phyloP scores from a whole-genome alignment of 352 stramenopile genomes.

The Phytophthora boehmeriae region DNA sequence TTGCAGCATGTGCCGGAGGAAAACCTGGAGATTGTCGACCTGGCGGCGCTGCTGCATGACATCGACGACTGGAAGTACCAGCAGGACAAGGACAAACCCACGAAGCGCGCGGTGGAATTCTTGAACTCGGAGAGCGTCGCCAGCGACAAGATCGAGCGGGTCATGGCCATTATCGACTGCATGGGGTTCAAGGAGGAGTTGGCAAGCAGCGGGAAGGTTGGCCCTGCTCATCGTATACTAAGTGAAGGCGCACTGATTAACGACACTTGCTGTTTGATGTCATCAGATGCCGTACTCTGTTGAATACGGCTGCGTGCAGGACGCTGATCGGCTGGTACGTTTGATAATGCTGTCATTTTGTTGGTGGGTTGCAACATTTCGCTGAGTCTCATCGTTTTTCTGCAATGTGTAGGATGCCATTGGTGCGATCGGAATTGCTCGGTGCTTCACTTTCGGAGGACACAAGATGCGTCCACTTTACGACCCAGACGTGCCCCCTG shows the following conservation, averaged over 20 bases:
- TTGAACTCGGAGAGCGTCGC: constrained; percentile 56
- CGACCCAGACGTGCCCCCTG: constrained; percentile 61
- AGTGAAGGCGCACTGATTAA: background rate
- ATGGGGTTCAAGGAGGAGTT: constrained; percentile 90
- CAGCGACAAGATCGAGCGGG: constrained; percentile 55
- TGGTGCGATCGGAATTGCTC: constrained; percentile 90
- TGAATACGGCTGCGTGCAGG: constrained; percentile 89
- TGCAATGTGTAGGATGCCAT: constrained; percentile 74
- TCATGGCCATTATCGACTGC: constrained; percentile 84
- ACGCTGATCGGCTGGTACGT: constrained; percentile 84
- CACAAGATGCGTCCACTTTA: constrained; percentile 86
- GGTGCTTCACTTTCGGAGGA: constrained; percentile 91
- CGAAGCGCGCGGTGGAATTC: constrained; percentile 66
- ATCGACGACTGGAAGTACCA: constrained; percentile 93
- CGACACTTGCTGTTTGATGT: background rate
- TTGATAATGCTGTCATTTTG: background rate
- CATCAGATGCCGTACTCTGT: constrained; percentile 43
- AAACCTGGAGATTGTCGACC: constrained; percentile 77
- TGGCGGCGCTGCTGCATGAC: constrained; percentile 88
- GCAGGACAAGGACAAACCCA: constrained; percentile 45
- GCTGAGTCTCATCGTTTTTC: constrained; percentile 5
- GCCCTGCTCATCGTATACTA: background rate
- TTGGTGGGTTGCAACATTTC: background rate
- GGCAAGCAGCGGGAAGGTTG: constrained; percentile 29
- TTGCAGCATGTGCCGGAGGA: constrained; percentile 57